Conservation (phyloP, 2,329 filamentous ascomycete genomes). For the Alternaria brassicicola region DNA sequence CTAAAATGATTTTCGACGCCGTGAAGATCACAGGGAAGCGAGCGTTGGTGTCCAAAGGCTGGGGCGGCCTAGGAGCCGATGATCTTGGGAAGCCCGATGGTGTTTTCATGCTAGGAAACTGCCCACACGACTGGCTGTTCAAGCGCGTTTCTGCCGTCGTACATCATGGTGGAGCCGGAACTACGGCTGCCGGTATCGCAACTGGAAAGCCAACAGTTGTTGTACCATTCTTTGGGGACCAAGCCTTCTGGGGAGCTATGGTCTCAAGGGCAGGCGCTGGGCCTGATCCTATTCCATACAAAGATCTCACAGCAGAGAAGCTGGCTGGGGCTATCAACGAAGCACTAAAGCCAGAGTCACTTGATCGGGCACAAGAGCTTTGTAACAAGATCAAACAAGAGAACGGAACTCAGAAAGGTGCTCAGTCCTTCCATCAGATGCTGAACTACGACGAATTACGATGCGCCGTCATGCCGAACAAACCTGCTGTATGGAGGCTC, state of each 20-base stretch:
- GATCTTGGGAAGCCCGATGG: constrained; percentile 68
- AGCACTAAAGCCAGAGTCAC: constrained; percentile 46
- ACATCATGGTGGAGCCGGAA: constrained; percentile 87
- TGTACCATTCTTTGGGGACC: constrained; percentile 72
- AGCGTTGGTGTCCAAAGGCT: constrained; percentile 84
- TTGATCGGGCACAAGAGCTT: constrained; percentile 46
- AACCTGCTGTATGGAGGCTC: constrained; percentile 48
- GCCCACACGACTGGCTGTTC: constrained; percentile 90
- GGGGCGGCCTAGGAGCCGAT: constrained; percentile 82
- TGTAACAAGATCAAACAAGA: constrained; percentile 48
- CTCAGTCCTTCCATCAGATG: constrained; percentile 48
- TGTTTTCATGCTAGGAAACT: constrained; percentile 83
- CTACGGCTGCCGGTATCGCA: constrained; percentile 84
- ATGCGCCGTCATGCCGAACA: constrained; percentile 41
- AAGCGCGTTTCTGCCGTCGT: constrained; percentile 80
- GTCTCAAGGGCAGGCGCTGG: constrained; percentile 50
- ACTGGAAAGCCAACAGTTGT: constrained; percentile 80
- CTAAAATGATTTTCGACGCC: constrained; percentile 50
- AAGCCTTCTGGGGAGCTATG: constrained; percentile 53
- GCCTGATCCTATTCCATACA: constrained; percentile 48
- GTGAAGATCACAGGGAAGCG: constrained; percentile 67
- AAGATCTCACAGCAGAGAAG: constrained; percentile 49
- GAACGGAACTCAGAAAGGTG: constrained; percentile 46
- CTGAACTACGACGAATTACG: constrained; percentile 47
- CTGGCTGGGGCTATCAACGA: constrained; percentile 48